phyloP scores from a whole-genome alignment of 2,329 filamentous ascomycete species.

The Microcyclosporella mali region DNA sequence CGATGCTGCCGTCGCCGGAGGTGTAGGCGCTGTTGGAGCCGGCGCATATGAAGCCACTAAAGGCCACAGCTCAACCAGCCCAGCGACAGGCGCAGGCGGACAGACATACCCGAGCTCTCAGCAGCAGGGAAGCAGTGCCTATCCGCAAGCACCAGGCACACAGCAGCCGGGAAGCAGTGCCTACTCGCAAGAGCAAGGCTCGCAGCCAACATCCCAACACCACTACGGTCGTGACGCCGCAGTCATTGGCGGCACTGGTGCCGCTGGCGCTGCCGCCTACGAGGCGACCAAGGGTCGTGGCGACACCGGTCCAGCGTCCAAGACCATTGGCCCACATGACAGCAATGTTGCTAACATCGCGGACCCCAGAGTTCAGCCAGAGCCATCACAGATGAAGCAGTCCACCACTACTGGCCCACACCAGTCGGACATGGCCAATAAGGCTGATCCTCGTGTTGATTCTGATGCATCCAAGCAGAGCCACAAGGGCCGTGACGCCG shows the following conservation, averaged over 20 bases:
- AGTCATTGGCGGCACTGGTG: constrained; percentile 27
- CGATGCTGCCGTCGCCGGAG: constrained; percentile 30
- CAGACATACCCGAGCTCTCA: too few relatives aligned
- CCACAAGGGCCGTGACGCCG: constrained; percentile 30
- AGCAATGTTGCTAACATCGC: constrained; percentile 22
- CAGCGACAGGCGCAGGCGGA: too few relatives aligned
- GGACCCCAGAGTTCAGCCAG: constrained; percentile 22
- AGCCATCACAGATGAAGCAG: constrained; percentile 27
- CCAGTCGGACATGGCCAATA: constrained; percentile 17
- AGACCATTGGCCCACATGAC: constrained; percentile 24
- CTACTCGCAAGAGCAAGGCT: too few relatives aligned
- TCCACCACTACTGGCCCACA: constrained; percentile 19
- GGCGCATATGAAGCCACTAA: constrained; percentile 10
- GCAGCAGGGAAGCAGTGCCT: too few relatives aligned
- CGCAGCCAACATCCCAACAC: too few relatives aligned
- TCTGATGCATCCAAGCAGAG: not conserved
- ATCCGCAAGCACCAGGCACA: too few relatives aligned
- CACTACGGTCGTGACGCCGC: constrained; percentile 31
- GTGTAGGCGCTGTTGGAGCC: constrained; percentile 27
- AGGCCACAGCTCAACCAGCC: not conserved
- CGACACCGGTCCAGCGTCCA: constrained; percentile 20
- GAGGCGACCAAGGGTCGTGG: constrained; percentile 5
- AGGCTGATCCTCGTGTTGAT: constrained; percentile 13
- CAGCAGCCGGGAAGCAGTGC: too few relatives aligned
- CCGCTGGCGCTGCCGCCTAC: constrained; percentile 22